These are phyloP conservation scores for Thuidium tamariscinum DNA, from an alignment of 225 moss, liverwort and hornwort species.

Conservation along the genomic window DNA sequence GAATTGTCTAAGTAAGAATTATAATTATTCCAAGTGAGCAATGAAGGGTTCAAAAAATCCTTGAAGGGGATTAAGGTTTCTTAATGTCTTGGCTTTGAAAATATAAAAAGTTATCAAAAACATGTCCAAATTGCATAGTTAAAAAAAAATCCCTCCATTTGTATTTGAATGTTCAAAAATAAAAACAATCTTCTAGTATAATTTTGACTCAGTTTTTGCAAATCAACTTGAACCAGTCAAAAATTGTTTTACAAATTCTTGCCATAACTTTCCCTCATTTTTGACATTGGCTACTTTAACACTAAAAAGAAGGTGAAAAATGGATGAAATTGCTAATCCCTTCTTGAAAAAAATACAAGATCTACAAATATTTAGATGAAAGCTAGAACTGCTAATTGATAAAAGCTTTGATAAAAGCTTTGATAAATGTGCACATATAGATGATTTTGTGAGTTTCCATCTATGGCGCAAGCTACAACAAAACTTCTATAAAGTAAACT, in stretches of 20 bases:
- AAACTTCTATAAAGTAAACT: too few relatives aligned
- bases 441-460: too few relatives aligned
- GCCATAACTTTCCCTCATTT: neutral
- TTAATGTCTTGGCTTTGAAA: neutral
- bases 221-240: neutral
- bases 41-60: too few relatives aligned
- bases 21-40: neutral
- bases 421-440: too few relatives aligned
- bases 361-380: neutral
- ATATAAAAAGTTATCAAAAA: neutral
- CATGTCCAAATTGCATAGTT: neutral
- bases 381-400: neutral
- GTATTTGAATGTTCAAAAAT: neutral
- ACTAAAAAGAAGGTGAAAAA: fast-evolving
- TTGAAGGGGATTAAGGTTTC: neutral
- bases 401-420: too few relatives aligned
- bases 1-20: neutral
- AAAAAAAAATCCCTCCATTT: fast-evolving
- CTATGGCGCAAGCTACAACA: too few relatives aligned
- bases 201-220: neutral
- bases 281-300: fast-evolving
- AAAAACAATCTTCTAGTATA: neutral
- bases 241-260: neutral
- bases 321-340: neutral
- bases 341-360: neutral